Evolutionary conservation across 352 stramenopile species (phyloP).

Genomic region (Globisporangium nagaii): DNA sequence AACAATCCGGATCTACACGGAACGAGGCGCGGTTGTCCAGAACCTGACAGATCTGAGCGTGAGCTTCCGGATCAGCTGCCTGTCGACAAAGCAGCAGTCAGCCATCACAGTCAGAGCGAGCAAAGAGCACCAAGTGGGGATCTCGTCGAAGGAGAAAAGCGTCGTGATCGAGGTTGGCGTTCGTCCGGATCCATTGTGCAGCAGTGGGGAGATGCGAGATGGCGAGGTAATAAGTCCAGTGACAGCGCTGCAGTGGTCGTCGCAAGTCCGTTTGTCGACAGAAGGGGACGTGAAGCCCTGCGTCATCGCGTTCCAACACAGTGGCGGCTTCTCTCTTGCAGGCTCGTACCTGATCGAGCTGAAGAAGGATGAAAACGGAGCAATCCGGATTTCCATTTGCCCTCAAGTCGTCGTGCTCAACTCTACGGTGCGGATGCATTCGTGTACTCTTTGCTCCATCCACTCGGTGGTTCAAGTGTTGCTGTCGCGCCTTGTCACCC

Average conservation of each 20-base stretch:
- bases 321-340: slow-evolving; percentile 3
- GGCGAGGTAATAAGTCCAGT: too few species aligned
- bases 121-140: slow-evolving; percentile 5
- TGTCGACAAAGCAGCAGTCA: slow-evolving; percentile 1
- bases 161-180: slow-evolving; percentile 12
- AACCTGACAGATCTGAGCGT: slow-evolving; percentile 9
- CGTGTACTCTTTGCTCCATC: background rate
- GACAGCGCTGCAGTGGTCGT: slow-evolving; percentile 11
- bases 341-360: slow-evolving; percentile 32
- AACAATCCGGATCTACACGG: slow-evolving; percentile 27
- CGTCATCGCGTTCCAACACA: slow-evolving; percentile 8
- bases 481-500: background rate
- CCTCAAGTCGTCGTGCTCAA: slow-evolving; percentile 56
- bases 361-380: slow-evolving; percentile 22
- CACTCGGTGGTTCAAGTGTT: background rate
- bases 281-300: slow-evolving; percentile 12
- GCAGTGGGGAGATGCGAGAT: too few species aligned
- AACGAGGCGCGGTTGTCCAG: slow-evolving; percentile 10
- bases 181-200: background rate
- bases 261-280: slow-evolving; percentile 7
- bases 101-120: background rate
- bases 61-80: slow-evolving; percentile 3
- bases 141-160: slow-evolving; percentile 5
- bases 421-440: slow-evolving; percentile 39
- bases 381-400: slow-evolving; percentile 31